Conservation (phyloP, 169 alveolate species). For the Cyclospora cayetanensis region DNA sequence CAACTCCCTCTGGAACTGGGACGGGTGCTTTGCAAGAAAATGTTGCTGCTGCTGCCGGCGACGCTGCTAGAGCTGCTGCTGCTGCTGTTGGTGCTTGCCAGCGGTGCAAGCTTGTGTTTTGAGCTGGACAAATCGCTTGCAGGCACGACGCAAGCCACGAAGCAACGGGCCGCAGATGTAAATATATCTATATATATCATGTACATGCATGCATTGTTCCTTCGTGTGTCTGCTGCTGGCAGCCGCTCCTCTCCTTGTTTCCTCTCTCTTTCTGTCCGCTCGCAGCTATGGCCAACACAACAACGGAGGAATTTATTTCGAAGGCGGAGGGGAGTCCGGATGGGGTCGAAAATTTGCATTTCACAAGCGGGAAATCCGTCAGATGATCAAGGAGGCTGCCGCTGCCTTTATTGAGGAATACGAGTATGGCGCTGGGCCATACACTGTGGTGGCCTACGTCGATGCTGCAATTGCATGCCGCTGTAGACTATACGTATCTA, state of each 20-base stretch:
- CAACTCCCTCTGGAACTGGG: conserved; percentile 78
- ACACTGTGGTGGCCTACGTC: not conserved
- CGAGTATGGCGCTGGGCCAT: conserved; percentile 11
- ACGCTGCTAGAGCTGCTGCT: no score
- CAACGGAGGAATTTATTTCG: conserved; percentile 79
- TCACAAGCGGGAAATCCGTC: conserved; percentile 73
- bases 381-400: conserved; percentile 74
- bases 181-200: no score
- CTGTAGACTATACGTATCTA: not conserved
- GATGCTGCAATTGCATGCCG: conserved; percentile 1
- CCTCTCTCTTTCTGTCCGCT: not conserved
- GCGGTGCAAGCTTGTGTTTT: no score
- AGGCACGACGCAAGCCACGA: not conserved
- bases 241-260: not conserved
- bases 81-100: no score
- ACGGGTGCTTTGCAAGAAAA: conserved; percentile 63
- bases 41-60: no score
- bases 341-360: conserved; percentile 79
- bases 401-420: conserved; percentile 71
- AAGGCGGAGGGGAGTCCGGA: conserved; percentile 79
- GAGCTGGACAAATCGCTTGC: not conserved
- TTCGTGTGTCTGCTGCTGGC: not conserved
- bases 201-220: no score
- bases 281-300: conserved; percentile 58
- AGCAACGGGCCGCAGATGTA: not conserved